Conservation (phyloP, 2,329 filamentous ascomycete species). For the Penicillium sumatraense region DNA sequence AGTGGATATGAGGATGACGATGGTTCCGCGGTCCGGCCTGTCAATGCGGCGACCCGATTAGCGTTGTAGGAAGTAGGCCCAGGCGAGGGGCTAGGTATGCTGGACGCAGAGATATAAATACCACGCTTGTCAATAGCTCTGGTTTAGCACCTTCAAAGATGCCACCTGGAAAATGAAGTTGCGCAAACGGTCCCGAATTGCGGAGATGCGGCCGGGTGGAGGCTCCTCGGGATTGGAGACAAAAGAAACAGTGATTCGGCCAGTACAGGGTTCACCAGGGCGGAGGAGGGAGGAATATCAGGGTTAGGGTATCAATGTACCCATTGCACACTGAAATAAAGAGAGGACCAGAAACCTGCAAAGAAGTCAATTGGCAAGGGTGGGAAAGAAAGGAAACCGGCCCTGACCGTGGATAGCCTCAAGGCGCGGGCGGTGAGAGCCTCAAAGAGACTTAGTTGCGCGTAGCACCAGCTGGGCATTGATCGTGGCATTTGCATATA, state of each 20-base stretch:
- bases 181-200: neutral
- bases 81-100: slow-evolving; percentile 3
- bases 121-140: neutral
- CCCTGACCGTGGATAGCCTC: neutral
- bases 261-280: neutral
- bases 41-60: slow-evolving; percentile 20
- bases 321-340: slow-evolving; percentile 15
- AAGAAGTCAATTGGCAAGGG: neutral
- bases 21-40: slow-evolving; percentile 21
- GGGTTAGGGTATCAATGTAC: slow-evolving; percentile 11
- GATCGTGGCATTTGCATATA: neutral
- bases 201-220: slow-evolving; percentile 9
- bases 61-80: slow-evolving; percentile 11
- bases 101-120: slow-evolving; percentile 3
- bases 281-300: slow-evolving; percentile 5
- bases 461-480: neutral
- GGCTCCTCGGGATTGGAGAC: slow-evolving; percentile 4
- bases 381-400: neutral
- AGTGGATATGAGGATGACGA: slow-evolving; percentile 18
- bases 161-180: neutral
- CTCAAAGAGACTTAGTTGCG: too few species aligned
- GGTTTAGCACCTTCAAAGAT: neutral
- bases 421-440: neutral
- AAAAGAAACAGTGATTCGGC: slow-evolving; percentile 19
- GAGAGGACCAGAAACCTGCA: neutral